phyloP scores from a whole-genome alignment of 2,329 filamentous ascomycete species.

The Xylariaceae sp. region DNA sequence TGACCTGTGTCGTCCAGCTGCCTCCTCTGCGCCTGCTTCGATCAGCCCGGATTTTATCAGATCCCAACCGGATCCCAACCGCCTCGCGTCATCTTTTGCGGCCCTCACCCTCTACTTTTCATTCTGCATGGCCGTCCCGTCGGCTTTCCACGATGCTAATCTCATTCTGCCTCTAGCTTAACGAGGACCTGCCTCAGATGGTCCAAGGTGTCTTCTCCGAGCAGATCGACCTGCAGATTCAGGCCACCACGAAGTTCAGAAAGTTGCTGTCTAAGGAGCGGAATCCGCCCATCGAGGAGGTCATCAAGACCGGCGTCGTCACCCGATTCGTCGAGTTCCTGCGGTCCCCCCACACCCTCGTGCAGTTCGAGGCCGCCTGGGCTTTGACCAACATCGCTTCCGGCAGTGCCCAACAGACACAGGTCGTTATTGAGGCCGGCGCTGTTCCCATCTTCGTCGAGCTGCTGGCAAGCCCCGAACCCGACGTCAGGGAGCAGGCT shows the following conservation, averaged over 20 bases:
- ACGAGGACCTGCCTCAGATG: conserved; percentile 97
- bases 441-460: conserved; percentile 98
- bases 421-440: conserved; percentile 97
- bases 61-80: too few species aligned
- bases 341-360: conserved; percentile 91
- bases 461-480: conserved; percentile 88
- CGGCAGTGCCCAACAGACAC: conserved; percentile 92
- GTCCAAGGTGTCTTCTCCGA: conserved; percentile 97
- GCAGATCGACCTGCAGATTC: conserved; percentile 95
- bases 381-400: conserved; percentile 98
- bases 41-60: too few species aligned
- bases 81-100: too few species aligned
- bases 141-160: too few species aligned
- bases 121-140: too few species aligned
- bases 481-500: conserved; percentile 94
- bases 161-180: conserved; percentile 54
- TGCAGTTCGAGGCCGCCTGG: conserved; percentile 99
- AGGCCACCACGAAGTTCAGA: conserved; percentile 95
- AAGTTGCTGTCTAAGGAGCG: conserved; percentile 98
- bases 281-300: conserved; percentile 97
- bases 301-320: conserved; percentile 98
- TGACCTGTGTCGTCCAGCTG: background rate
- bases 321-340: conserved; percentile 97
- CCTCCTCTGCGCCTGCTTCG: background rate
- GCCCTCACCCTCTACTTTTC: too few species aligned